Evolutionary conservation across 805 yeast species (phyloP), one percentile per base, ranked within the genome.

Genomic region (Teunomyces pallodes): DNA sequence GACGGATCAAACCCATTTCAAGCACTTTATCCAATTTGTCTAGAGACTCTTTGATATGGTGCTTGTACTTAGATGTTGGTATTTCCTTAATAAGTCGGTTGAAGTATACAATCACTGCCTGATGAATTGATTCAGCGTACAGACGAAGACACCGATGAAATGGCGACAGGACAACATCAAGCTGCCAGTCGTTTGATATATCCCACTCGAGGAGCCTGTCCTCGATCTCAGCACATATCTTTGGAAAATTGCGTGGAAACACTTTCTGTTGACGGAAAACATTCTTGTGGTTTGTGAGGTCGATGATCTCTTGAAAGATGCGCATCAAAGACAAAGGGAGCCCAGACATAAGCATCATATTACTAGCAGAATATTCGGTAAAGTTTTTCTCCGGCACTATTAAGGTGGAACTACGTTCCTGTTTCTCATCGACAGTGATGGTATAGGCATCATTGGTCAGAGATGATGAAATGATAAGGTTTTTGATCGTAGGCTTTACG

Each of bases 191-290:
- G 24, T 52, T 50, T 16, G 69, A 73, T 13, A 71, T 56, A 40
- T 62, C 66, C 84, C 84, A 81, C 43, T 62, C 67, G 40, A 72
- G 48, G 16, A 81, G 58, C 32, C 70, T 74, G 47, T 80, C 83
- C 51, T 80, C 83, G 2, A 75, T 55, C 45, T 80, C 83, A 45
- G 83, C 79, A 54, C 84, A 80, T 2, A 79, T 65, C 46, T 71
- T 69, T 3, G 84, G 83, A 56, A 79, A 81, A 54, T 80, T 80
- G 36, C 84, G 62, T 0, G 84, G 84, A 39, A 67, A 70, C 30
- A 72, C 67, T 24, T 71, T 69, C 27, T 60, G 54, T 7, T 52
- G 54, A 44, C 54, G 50, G 55, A 80, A 80, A 50, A 76, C 73
- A 49, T 76, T 72, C 54, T 77, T 75, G 54, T 80, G 83, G 56